phyloP scores from a whole-genome alignment of 805 yeast species.

The Clavispora carvajalis region DNA sequence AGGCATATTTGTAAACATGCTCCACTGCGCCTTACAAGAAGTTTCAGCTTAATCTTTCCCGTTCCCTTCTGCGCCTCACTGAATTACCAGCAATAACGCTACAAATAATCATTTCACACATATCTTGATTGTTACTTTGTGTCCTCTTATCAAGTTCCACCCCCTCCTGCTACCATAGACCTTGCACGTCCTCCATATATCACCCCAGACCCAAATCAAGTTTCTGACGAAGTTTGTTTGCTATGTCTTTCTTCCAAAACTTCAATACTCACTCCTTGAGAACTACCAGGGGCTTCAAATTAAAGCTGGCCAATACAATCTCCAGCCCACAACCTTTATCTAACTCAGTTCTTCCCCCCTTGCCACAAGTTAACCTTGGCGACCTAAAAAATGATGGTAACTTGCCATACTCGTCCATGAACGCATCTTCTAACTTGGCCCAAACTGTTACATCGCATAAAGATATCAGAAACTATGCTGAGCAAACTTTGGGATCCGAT shows the following conservation, averaged over 20 bases:
- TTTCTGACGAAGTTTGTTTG: neutral
- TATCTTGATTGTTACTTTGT: no score
- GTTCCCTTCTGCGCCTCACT: neutral
- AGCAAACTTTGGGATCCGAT: constrained; percentile 90
- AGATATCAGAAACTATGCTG: constrained; percentile 84
- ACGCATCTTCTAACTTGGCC: constrained; percentile 15
- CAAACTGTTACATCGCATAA: constrained; percentile 50
- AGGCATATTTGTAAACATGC: constrained; percentile 13
- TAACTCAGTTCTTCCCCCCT: constrained; percentile 28
- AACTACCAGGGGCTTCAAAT: constrained; percentile 39
- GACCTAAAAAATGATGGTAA: constrained; percentile 2
- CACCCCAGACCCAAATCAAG: neutral
- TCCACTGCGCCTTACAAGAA: neutral
- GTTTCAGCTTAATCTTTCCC: neutral
- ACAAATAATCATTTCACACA: neutral
- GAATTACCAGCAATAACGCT: neutral
- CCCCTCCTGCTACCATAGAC: no score
- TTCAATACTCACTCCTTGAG: constrained; percentile 40
- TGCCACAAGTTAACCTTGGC: constrained; percentile 12
- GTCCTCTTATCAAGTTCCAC: no score
- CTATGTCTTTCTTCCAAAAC: constrained; percentile 39
- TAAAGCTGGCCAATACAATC: constrained; percentile 35
- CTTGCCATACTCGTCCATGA: constrained; percentile 30
- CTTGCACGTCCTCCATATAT: neutral
- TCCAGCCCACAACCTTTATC: constrained; percentile 36